Conservation (phyloP, 2,329 filamentous ascomycete species). For the Botryotinia calthae region DNA sequence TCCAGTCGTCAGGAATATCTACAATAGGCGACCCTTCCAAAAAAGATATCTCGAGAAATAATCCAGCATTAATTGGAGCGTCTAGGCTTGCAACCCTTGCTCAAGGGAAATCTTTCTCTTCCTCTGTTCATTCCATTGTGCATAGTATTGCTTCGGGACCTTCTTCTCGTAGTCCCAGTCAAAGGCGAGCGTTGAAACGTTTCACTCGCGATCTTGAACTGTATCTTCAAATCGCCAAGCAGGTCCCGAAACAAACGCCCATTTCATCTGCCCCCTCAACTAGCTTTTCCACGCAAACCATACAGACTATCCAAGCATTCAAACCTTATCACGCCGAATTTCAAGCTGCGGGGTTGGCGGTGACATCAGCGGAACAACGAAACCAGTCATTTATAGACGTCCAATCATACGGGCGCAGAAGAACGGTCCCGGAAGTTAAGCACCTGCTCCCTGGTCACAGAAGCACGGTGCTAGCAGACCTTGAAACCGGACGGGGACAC, state of each 20-base stretch:
- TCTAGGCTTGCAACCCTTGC: conserved; percentile 1
- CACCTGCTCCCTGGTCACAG: not conserved
- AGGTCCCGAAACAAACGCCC: conserved; percentile 41
- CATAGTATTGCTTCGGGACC: conserved; percentile 27
- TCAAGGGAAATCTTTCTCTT: conserved; percentile 17
- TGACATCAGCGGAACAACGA: conserved; percentile 51
- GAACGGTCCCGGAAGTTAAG: conserved; percentile 16
- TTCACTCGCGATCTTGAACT: conserved; percentile 45
- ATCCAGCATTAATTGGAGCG: conserved; percentile 16
- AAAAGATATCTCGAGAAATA: not conserved
- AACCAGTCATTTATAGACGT: not conserved
- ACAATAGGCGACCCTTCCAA: not conserved
- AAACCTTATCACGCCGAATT: conserved; percentile 55
- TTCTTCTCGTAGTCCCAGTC: conserved; percentile 46
- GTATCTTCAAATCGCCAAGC: conserved; percentile 43
- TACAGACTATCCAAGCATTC: conserved; percentile 53
- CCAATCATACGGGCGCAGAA: conserved; percentile 2
- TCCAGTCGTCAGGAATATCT: not conserved
- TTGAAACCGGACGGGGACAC: not conserved
- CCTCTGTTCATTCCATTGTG: conserved; percentile 26
- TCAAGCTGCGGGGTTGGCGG: conserved; percentile 52
- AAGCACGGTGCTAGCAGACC: not conserved
- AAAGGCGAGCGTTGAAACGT: conserved; percentile 43
- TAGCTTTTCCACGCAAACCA: conserved; percentile 47
- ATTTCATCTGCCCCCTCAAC: conserved; percentile 32